Base-by-base conservation (phyloP, 441 rosid species). In the Populus hybrid region DNA sequence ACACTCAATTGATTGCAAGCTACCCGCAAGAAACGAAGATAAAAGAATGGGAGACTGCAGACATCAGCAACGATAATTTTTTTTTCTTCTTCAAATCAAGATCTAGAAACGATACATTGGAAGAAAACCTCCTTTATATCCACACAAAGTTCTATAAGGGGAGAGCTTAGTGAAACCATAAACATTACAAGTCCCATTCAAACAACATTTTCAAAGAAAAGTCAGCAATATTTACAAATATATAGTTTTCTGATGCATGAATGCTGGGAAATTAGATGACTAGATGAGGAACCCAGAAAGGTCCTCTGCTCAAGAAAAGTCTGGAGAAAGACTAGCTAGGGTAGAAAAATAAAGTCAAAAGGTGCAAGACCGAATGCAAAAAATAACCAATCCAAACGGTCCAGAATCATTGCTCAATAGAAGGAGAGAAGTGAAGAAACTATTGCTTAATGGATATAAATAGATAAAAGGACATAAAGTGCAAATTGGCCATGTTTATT, bases 281-380 rank as follows among this genome's bases (percentile, higher is more conserved):
- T 14, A 26, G 45, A 63, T 29, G 65, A 36, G 40, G 59, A 76
- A 61, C 38, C 61, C n/a, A 23, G 24, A n/a, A 74, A 73, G 50
- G 53, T 20, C 21, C 20, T 56, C 53, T 76, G 66, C 59, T 24
- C 28, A 16, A 69, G 53, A 69, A 68, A 69, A 69, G 69, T 69
- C 7, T 11, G 74, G 56, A 76, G 56, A 36, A 40, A 26, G 7
- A 50, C 64, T 21, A 10, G 45, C 42, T n/a, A 11, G 53, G 72
- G 42, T 40, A 67, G 77, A 66, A 68, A 74, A 73, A 36, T 38
- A 76, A 75, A 74, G 83, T 79, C 80, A 73, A 45, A 75, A 77
- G 64, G 45, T 26, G 71, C 21, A n/a, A 67, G 74, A 76, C 36
- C 10, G 26, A 7, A 68, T 61, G 50, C 23, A 73, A 76, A 33